These are phyloP conservation scores for Gnaphalium uliginosum DNA, from an alignment of 129 eudicot genomes.

Conservation along the genomic window DNA sequence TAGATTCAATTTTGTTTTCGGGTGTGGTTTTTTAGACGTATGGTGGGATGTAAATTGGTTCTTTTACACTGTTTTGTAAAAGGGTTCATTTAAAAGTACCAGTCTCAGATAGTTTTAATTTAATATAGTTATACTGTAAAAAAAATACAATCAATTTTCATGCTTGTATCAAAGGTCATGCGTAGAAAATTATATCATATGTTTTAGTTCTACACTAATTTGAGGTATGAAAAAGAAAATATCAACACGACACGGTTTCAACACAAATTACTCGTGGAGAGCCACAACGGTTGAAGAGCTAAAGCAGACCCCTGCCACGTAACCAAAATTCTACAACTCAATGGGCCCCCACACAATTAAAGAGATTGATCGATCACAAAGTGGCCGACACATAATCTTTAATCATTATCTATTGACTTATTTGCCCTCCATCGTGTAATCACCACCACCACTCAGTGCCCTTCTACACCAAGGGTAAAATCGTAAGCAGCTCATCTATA, in stretches of 20 bases:
- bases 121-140: too few relatives aligned
- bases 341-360: neutral
- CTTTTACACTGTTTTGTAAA: too few relatives aligned
- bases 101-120: too few relatives aligned
- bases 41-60: too few relatives aligned
- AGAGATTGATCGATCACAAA: neutral
- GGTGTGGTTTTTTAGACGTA: too few relatives aligned
- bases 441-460: constrained; percentile 13
- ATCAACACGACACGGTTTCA: neutral
- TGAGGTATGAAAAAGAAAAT: too few relatives aligned
- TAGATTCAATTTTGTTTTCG: too few relatives aligned
- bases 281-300: constrained; percentile 9
- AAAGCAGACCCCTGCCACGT: constrained; percentile 15
- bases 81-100: too few relatives aligned
- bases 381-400: constrained; percentile 26
- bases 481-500: constrained; percentile 18
- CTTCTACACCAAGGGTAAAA: constrained; percentile 19
- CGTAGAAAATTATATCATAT: too few relatives aligned
- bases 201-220: too few relatives aligned
- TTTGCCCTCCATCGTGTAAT: constrained; percentile 17
- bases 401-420: neutral
- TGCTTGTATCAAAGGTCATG: too few relatives aligned
- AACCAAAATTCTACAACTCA: neutral
- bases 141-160: too few relatives aligned
- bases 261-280: neutral